Conservation (phyloP, 306 rosid species). For the Vicia faba region DNA sequence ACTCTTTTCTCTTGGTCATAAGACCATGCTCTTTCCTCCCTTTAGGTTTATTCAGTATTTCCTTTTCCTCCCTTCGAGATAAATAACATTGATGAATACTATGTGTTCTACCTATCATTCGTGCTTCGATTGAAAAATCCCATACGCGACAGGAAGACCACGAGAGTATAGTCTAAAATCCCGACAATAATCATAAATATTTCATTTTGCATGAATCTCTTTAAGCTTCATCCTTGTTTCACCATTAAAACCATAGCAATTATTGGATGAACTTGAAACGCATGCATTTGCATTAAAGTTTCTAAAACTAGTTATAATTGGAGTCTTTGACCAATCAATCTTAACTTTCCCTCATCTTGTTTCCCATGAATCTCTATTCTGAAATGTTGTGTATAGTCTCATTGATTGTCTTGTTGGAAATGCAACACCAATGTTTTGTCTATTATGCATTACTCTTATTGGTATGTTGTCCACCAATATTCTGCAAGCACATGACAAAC, state of each 20-base stretch:
- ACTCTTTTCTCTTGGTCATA: too few relatives aligned
- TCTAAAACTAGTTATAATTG: slow-evolving; percentile 42
- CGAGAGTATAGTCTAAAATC: slow-evolving; percentile 47
- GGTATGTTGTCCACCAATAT: slow-evolving; percentile 47
- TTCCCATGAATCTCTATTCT: slow-evolving; percentile 59
- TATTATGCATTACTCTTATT: slow-evolving; percentile 43
- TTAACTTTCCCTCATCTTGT: slow-evolving; percentile 50
- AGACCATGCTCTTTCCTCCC: too few relatives aligned
- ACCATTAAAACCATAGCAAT: slow-evolving; percentile 26
- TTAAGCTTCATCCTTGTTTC: slow-evolving; percentile 28
- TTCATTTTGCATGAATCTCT: slow-evolving; percentile 36
- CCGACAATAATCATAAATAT: slow-evolving; percentile 46
- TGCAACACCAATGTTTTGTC: slow-evolving; percentile 38
- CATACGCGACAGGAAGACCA: slow-evolving; percentile 54
- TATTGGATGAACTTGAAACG: background rate
- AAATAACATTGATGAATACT: too few relatives aligned
- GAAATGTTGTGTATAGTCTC: slow-evolving; percentile 45
- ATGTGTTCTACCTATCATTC: too few relatives aligned
- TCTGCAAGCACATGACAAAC: slow-evolving; percentile 21
- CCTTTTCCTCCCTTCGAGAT: too few relatives aligned
- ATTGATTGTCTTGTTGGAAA: slow-evolving; percentile 50
- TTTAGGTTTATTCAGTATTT: too few relatives aligned
- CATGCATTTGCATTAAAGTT: slow-evolving; percentile 44
- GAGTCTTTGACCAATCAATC: slow-evolving; percentile 39
- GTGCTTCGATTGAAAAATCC: too few relatives aligned